A percentile compares a stretch with the other conserved stretches of the same genome.
Evolutionary conservation across 257 asterid genomes (phyloP).

Genomic region (Solanum boliviense): DNA sequence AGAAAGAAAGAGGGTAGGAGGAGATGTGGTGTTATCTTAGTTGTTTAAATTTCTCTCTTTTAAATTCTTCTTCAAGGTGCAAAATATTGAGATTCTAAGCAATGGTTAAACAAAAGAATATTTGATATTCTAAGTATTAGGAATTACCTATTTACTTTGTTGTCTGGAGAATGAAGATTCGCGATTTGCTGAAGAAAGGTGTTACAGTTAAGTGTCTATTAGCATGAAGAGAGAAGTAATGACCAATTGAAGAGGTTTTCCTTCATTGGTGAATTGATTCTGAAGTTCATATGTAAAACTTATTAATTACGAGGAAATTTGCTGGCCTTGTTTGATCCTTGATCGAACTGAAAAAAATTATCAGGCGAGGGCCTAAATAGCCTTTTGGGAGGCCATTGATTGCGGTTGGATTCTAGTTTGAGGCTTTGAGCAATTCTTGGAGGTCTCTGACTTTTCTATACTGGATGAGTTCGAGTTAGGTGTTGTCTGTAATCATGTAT

Average conservation of each 20-base stretch:
- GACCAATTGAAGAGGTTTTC: background rate
- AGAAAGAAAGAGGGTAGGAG: background rate
- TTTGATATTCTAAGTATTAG: background rate
- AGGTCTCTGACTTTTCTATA: background rate
- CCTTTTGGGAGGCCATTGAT: background rate
- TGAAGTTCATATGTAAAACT: background rate
- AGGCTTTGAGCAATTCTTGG: background rate
- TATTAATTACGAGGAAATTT: background rate
- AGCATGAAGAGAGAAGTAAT: background rate
- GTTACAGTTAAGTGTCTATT: background rate
- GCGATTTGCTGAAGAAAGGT: background rate
- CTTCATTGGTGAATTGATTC: background rate
- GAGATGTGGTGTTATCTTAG: background rate
- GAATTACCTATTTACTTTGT: background rate
- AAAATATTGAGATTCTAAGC: background rate
- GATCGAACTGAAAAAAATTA: background rate
- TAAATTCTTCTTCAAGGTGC: background rate
- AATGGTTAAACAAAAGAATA: too few species aligned
- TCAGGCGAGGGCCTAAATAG: background rate
- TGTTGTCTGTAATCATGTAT: background rate
- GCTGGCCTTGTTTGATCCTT: background rate
- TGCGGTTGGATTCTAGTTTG: background rate
- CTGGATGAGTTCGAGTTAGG: background rate
- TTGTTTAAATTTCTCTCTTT: background rate
- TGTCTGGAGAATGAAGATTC: background rate